Conservation (phyloP, 768 basidiomycete species). For the Russula lepida region DNA sequence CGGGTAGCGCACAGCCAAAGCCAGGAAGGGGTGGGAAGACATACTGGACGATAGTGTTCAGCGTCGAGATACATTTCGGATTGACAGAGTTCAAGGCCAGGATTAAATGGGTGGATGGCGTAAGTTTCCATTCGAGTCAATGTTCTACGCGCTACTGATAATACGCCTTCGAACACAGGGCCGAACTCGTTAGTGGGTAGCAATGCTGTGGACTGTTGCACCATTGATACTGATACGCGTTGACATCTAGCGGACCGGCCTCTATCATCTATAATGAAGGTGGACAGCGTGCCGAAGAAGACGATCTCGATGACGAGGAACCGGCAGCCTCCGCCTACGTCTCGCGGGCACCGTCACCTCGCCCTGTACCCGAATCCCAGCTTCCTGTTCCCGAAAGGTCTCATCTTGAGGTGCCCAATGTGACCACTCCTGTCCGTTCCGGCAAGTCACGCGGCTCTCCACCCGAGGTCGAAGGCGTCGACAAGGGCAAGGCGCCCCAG, state of each 20-base stretch:
- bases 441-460: slow-evolving; percentile 23
- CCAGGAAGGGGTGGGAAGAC: slow-evolving; percentile 54
- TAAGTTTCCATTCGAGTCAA: slow-evolving; percentile 30
- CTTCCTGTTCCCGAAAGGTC: slow-evolving; percentile 23
- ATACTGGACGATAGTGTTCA: slow-evolving; percentile 81
- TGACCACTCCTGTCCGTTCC: neutral
- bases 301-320: slow-evolving; percentile 50
- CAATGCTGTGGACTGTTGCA: neutral
- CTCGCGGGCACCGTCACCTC: slow-evolving; percentile 46
- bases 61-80: slow-evolving; percentile 77
- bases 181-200: slow-evolving; percentile 58
- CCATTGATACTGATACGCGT: slow-evolving; percentile 5
- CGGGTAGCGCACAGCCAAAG: slow-evolving; percentile 63
- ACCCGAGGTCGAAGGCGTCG: slow-evolving; percentile 14
- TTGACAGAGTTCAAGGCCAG: slow-evolving; percentile 75
- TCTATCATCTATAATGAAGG: slow-evolving; percentile 78
- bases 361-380: slow-evolving; percentile 24
- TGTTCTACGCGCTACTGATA: neutral
- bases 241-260: slow-evolving; percentile 55
- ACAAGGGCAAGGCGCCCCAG: slow-evolving; percentile 27
- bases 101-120: slow-evolving; percentile 77
- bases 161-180: slow-evolving; percentile 36
- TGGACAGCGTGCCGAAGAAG: slow-evolving; percentile 65
- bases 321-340: slow-evolving; percentile 36
- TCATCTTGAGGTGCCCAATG: slow-evolving; percentile 27